These are phyloP conservation scores for Boletus rubropictus DNA, from an alignment of 768 basidiomycete species.

Conservation along the genomic window DNA sequence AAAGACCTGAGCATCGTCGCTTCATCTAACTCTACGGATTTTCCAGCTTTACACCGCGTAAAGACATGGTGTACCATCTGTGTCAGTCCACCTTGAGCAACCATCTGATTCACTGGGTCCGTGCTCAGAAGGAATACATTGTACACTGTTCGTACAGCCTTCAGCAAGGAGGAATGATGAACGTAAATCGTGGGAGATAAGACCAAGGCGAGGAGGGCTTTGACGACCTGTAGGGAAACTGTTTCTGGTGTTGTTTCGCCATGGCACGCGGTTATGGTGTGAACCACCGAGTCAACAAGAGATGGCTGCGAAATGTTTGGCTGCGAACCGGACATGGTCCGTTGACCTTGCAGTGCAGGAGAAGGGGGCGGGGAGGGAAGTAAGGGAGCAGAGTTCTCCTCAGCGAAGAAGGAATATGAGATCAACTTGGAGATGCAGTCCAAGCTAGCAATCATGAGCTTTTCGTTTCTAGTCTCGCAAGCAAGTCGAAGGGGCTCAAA, in stretches of 20 bases:
- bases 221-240: constrained; percentile 94
- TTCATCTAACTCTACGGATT: constrained; percentile 14
- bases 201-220: constrained; percentile 84
- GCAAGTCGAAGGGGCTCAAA: constrained; percentile 95
- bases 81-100: constrained; percentile 94
- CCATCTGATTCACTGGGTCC: constrained; percentile 92
- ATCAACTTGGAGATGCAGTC: constrained; percentile 98
- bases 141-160: constrained; percentile 96
- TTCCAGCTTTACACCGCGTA: constrained; percentile 57
- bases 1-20: constrained; percentile 16
- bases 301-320: constrained; percentile 55
- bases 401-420: constrained; percentile 94
- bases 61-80: constrained; percentile 99
- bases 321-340: constrained; percentile 42
- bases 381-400: constrained; percentile 41
- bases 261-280: constrained; percentile 91
- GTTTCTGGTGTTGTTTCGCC: constrained; percentile 82
- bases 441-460: constrained; percentile 91
- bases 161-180: constrained; percentile 92
- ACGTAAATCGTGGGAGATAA: constrained; percentile 83
- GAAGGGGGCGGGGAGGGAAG: constrained; percentile 75
- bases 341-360: constrained; percentile 44
- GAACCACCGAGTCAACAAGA: constrained; percentile 87
- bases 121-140: constrained; percentile 92
- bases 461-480: constrained; percentile 91